A percentile compares a stretch with the other conserved stretches of the same genome.
phyloP scores from a whole-genome alignment of 495 filamentous ascomycete genomes.

The Aspergillus diversus region DNA sequence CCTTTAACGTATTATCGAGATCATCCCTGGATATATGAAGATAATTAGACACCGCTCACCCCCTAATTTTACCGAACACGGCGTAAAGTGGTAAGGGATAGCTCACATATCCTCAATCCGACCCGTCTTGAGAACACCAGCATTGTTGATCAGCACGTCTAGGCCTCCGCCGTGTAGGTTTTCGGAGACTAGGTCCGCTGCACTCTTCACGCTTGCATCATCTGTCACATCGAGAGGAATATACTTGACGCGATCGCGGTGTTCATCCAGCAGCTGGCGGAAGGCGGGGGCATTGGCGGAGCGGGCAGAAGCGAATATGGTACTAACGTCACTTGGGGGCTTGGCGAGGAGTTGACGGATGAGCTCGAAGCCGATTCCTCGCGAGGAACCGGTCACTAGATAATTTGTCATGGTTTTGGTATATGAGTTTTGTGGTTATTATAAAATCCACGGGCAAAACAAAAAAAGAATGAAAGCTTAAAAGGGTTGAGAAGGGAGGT shows the following conservation, averaged over 20 bases:
- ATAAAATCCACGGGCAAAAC: no score
- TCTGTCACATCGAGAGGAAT: conserved; percentile 45
- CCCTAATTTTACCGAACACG: background rate
- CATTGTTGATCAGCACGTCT: conserved; percentile 60
- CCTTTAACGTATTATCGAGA: conserved; percentile 41
- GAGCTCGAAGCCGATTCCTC: conserved; percentile 4
- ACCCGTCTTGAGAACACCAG: conserved; percentile 34
- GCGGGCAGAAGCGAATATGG: conserved; percentile 2
- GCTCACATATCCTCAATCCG: conserved; percentile 41
- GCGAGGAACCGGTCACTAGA: conserved; percentile 1
- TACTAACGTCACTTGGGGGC: background rate
- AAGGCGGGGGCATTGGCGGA: background rate
- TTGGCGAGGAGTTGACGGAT: background rate
- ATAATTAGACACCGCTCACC: background rate
- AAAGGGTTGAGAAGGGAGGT: no score
- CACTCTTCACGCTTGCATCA: conserved; percentile 43
- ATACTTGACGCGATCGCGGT: background rate
- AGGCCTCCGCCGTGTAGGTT: conserved; percentile 46
- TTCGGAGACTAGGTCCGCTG: conserved; percentile 36
- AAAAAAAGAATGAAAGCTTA: no score
- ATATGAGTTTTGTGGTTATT: no score
- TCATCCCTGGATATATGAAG: conserved; percentile 29
- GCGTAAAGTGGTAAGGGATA: background rate
- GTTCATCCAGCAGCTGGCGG: background rate
- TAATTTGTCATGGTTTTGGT: background rate